A percentile compares a stretch with the other conserved stretches of the same genome.
Evolutionary conservation across 179 eudicot species (phyloP).

Genomic region (Nepenthes alata): DNA sequence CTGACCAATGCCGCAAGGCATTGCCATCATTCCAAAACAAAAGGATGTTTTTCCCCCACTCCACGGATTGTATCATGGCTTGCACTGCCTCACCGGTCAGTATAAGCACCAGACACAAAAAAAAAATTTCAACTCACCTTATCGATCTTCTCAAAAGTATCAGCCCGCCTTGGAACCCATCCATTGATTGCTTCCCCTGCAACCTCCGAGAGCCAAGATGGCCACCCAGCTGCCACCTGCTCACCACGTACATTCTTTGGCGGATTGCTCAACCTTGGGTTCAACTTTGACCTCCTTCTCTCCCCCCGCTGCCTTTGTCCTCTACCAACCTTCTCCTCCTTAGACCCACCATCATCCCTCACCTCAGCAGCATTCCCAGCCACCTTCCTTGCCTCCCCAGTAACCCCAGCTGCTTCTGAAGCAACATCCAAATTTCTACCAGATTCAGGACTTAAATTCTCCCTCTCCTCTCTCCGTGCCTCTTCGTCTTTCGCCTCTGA

Average conservation of each 20-base stretch:
- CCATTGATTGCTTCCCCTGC: conserved; percentile 25
- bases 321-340: conserved; percentile 9
- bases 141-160: conserved; percentile 21
- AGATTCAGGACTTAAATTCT: conserved; percentile 17
- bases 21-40: too few species aligned
- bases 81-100: background rate
- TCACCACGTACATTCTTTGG: conserved; percentile 15
- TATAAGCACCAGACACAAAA: conserved; percentile 4
- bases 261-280: conserved; percentile 18
- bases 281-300: conserved; percentile 12
- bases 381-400: conserved; percentile 8
- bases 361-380: conserved; percentile 20
- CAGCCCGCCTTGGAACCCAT: conserved; percentile 21
- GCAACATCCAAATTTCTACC: conserved; percentile 20
- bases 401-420: conserved; percentile 12
- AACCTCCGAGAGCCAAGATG: conserved; percentile 21
- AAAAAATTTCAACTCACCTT: conserved; percentile 11
- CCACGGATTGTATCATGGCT: background rate
- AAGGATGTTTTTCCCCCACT: background rate
- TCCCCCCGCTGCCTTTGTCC: conserved; percentile 8
- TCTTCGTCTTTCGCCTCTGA: conserved; percentile 11
- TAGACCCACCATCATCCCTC: conserved; percentile 20
- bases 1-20: background rate
- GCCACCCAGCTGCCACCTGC: conserved; percentile 27
- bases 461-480: conserved; percentile 10